Evolutionary conservation across 768 basidiomycete genomes (phyloP), one percentile per base, ranked within the genome.

Genomic region (Tylopilus felleus): DNA sequence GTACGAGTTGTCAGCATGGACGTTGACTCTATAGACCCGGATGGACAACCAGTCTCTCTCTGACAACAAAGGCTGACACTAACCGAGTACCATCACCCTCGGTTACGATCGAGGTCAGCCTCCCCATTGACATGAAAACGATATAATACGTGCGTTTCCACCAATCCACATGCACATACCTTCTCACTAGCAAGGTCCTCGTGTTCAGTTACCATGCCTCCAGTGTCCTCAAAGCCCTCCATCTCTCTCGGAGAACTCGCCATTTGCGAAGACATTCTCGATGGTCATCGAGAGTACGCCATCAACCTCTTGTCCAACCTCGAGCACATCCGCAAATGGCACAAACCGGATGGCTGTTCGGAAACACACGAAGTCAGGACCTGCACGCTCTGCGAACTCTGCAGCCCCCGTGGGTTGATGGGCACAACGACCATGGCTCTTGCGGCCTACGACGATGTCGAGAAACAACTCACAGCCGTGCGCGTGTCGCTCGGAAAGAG

Each of bases 161-260:
- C 33, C 16, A 31, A 19, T 22, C 44, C 44, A 19, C 49, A n/a
- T n/a, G n/a, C n/a, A n/a, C n/a, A n/a, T n/a, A n/a, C 28, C 19
- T 31, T 25, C 16, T 19, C 25, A 28, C 9, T 17, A 8, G 19
- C 10, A 5, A 13, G 29, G 5, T 9, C 3, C 19, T 9, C 29
- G 35, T 35, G 7, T 28, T 41, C 36, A 25, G n/a, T 12, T 12
- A 35, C 25, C 29, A 62, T 59, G 56, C 51, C 52, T 21, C 22
- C 25, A 36, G 19, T n/a, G 3, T 9, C 28, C 14, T n/a, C 41
- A 23, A 43, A 36, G 21, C 7, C 38, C 5, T 12, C 46, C 43
- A 52, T 64, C 60, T 57, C 63, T 19, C 47, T 19, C 16, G 51
- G 16, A 4, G 60, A 64, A 50, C 53, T 65, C 14, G 43, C 28